Conservation (phyloP, 257 asterid species). For the Catharanthus roseus region DNA sequence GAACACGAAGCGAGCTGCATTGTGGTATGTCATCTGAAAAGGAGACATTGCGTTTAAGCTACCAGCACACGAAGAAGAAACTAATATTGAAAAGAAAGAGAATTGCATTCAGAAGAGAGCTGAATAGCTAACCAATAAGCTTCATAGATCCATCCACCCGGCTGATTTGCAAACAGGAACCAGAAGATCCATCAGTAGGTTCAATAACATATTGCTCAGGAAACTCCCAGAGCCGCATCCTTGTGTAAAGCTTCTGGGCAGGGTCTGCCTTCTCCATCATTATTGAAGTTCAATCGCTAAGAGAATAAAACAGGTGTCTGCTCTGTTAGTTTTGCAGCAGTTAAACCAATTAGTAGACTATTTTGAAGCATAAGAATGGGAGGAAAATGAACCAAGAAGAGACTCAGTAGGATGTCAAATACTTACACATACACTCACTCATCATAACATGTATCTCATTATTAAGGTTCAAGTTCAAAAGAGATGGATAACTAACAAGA, state of each 20-base stretch:
- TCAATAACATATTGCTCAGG: slow-evolving; percentile 73
- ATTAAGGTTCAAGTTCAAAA: background rate
- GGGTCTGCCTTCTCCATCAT: slow-evolving; percentile 81
- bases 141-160: slow-evolving; percentile 59
- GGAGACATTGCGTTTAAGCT: slow-evolving; percentile 1
- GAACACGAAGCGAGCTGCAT: slow-evolving; percentile 50
- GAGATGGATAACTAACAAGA: background rate
- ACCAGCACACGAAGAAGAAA: background rate
- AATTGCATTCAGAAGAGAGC: background rate
- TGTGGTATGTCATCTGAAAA: slow-evolving; percentile 58
- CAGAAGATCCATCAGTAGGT: slow-evolving; percentile 82
- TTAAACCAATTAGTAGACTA: background rate
- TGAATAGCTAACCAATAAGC: slow-evolving; percentile 39
- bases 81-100: background rate
- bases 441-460: too few species aligned
- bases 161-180: slow-evolving; percentile 54
- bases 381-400: background rate
- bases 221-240: slow-evolving; percentile 94
- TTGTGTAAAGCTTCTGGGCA: slow-evolving; percentile 53
- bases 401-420: background rate
- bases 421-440: background rate
- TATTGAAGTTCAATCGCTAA: slow-evolving; percentile 26
- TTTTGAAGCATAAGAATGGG: background rate
- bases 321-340: background rate
- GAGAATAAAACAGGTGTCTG: background rate